phyloP scores from a whole-genome alignment of 768 basidiomycete genomes.

The Astraeus odoratus region DNA sequence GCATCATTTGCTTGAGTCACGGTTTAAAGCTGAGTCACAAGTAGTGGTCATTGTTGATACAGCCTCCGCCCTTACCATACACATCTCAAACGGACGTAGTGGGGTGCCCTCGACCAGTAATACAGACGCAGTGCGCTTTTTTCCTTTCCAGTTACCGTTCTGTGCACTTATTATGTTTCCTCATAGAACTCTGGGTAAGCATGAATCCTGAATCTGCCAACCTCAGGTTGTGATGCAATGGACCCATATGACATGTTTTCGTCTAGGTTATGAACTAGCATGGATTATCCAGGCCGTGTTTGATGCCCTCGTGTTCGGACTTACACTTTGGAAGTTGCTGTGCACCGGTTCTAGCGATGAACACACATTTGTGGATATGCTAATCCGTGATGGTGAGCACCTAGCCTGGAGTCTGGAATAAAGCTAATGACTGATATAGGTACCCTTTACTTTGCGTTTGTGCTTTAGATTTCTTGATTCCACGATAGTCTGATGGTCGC shows the following conservation, averaged over 20 bases:
- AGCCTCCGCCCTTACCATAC: too few species aligned
- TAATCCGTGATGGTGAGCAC: constrained; percentile 2
- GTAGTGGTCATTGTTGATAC: too few species aligned
- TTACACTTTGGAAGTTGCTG: constrained; percentile 7
- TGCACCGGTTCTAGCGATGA: neutral
- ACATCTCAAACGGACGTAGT: too few species aligned
- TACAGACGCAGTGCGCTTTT: too few species aligned
- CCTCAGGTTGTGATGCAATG: neutral
- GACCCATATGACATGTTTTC: neutral
- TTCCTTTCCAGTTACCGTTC: too few species aligned
- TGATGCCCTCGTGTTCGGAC: constrained; percentile 11
- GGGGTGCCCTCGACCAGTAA: too few species aligned
- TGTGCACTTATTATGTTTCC: neutral
- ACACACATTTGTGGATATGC: neutral
- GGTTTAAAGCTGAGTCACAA: neutral
- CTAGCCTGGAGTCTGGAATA: neutral
- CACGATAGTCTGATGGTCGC: neutral
- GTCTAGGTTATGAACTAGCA: neutral
- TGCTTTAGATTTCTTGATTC: neutral
- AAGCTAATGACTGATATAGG: neutral
- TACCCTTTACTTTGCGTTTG: constrained; percentile 3
- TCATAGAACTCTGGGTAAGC: constrained; percentile 6
- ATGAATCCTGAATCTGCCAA: neutral
- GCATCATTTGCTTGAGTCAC: neutral
- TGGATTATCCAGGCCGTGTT: constrained; percentile 10